phyloP scores from a whole-genome alignment of 352 stramenopile species.

The Thraustochytrium striatum region DNA sequence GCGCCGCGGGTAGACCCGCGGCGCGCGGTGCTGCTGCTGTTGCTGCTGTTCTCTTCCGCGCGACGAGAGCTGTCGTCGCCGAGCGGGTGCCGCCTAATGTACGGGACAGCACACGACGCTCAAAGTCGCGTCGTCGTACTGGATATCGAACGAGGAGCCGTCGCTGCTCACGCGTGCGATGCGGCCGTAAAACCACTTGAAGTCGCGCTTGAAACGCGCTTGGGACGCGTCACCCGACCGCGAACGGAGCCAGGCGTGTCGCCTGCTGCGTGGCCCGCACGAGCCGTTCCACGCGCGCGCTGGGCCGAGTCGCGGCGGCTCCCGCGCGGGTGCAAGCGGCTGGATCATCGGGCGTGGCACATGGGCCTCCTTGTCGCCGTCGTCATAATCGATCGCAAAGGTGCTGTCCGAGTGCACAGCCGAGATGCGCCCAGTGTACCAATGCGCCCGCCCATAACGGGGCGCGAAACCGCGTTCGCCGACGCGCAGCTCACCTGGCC shows the following conservation, averaged over 20 bases:
- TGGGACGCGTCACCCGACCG: slow-evolving; percentile 62
- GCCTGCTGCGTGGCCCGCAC: neutral
- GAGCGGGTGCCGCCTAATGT: neutral
- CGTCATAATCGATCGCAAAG: slow-evolving; percentile 63
- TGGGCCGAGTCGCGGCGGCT: neutral
- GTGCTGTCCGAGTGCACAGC: slow-evolving; percentile 56
- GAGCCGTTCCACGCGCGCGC: no score
- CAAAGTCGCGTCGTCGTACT: slow-evolving; percentile 72
- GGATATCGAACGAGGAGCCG: slow-evolving; percentile 64
- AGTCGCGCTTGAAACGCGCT: slow-evolving; percentile 63
- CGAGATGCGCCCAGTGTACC: slow-evolving; percentile 52
- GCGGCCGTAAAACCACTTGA: slow-evolving; percentile 68
- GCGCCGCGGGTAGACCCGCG: neutral
- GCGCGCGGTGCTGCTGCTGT: neutral
- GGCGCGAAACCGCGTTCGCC: slow-evolving; percentile 28
- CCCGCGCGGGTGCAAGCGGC: neutral
- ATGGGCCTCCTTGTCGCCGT: slow-evolving; percentile 60
- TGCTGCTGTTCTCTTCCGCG: neutral
- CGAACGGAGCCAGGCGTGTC: neutral
- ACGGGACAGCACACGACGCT: slow-evolving; percentile 55
- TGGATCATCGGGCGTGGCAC: slow-evolving; percentile 40
- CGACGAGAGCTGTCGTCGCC: neutral
- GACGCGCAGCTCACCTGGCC: slow-evolving; percentile 6
- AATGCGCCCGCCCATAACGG: slow-evolving; percentile 56
- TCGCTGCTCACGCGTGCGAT: slow-evolving; percentile 64